A percentile compares a stretch with the other conserved stretches of the same genome.
These are phyloP conservation scores for Discostella stelligera DNA, from an alignment of 352 stramenopile species.

Conservation along the genomic window DNA sequence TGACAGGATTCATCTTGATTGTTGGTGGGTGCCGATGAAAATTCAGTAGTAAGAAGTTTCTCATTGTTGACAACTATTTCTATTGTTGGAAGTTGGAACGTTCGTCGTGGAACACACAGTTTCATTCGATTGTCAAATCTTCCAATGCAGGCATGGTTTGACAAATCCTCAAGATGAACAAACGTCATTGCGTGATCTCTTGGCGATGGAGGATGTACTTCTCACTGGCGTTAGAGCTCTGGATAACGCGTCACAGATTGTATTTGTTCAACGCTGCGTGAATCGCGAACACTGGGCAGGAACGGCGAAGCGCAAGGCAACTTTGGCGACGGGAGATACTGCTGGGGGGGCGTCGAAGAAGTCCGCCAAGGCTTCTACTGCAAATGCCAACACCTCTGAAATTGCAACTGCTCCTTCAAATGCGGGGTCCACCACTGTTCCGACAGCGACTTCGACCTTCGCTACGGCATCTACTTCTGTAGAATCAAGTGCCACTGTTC, in stretches of 20 bases:
- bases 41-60: slow-evolving; percentile 27
- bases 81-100: not conserved
- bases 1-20: slow-evolving; percentile 56
- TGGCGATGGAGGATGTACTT: slow-evolving; percentile 45
- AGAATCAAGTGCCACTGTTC: not conserved
- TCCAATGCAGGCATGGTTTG: slow-evolving; percentile 13
- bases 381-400: not conserved
- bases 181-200: slow-evolving; percentile 19
- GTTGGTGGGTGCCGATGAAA: slow-evolving; percentile 52
- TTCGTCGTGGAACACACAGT: not conserved
- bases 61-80: not conserved
- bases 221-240: slow-evolving; percentile 45
- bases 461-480: not conserved
- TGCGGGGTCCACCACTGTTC: slow-evolving; percentile 1
- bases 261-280: slow-evolving; percentile 42
- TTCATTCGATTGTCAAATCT: not conserved
- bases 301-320: slow-evolving; percentile 17
- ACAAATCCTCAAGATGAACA: slow-evolving; percentile 22
- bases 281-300: slow-evolving; percentile 34
- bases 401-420: not conserved
- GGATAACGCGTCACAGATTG: slow-evolving; percentile 13
- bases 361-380: not conserved
- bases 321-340: not conserved
- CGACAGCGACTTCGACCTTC: not conserved
- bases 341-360: not conserved